These are phyloP conservation scores for Hypoxylon sp. DNA, from an alignment of 2,329 filamentous ascomycete genomes.

Conservation along the genomic window DNA sequence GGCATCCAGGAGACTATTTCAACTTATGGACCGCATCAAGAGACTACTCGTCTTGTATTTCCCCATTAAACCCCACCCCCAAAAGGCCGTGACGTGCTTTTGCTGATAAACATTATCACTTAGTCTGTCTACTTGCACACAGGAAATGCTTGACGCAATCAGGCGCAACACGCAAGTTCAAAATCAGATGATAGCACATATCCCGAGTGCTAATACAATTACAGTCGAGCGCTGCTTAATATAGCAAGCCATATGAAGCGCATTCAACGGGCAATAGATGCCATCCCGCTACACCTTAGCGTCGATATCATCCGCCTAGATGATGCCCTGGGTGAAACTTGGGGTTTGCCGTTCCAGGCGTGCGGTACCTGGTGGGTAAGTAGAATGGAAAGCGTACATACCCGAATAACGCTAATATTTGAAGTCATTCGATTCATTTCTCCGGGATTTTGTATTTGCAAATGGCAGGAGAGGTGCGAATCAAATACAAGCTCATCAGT, in stretches of 20 bases:
- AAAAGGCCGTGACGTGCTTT: not conserved
- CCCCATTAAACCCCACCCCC: not conserved
- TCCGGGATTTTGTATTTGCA: not conserved
- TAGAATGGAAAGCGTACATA: not conserved
- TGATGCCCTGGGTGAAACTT: not conserved
- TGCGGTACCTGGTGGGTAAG: not conserved
- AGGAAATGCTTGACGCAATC: constrained; percentile 1
- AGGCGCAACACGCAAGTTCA: not conserved
- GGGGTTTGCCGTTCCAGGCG: not conserved
- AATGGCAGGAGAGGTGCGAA: not conserved
- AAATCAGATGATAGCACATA: not conserved
- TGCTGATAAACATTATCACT: not conserved
- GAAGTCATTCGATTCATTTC: not conserved
- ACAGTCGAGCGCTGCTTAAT: not conserved
- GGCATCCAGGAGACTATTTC: not conserved
- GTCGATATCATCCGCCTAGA: not conserved
- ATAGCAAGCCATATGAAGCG: not conserved
- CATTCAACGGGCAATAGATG: not conserved
- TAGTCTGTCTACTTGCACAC: not conserved
- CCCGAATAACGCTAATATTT: not conserved
- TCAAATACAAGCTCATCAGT: not conserved
- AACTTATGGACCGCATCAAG: not conserved
- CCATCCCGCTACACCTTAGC: not conserved
- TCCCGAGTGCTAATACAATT: not conserved
- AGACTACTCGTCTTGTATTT: not conserved